Evolutionary conservation across 129 eudicot genomes (phyloP), one percentile per base, ranked within the genome.

Genomic region (Calendula officinalis): DNA sequence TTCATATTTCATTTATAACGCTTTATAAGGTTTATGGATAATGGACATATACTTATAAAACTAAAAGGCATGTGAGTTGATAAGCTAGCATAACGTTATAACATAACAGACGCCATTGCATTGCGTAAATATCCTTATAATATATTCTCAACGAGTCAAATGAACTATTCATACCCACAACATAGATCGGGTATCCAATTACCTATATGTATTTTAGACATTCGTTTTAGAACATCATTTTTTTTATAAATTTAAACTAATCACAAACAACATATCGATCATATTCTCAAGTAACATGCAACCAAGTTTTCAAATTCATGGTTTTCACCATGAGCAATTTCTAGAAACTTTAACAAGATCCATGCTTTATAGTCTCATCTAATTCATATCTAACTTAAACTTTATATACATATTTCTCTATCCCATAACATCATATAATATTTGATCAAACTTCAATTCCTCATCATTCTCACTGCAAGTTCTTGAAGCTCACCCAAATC

Each of bases 401-500:
- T 64, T 60, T 65, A 15, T 63, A 54, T 55, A 65, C 60, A 73
- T 34, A 64, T 47, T 63, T 62, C 43, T 55, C 33, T n/a, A 14
- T 61, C 49, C 40, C 75, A 60, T 59, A 54, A 64, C 65, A 54
- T 64, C 48, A 71, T 33, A 56, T 27, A 3, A 22, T 52, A 52
- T 52, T 22, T 22, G 8, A 54, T 54, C 60, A 45, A 45, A 45
- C 11, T n/a, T 84, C 44, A 87, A 69, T 83, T 77, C 61, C 84
- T 81, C 95, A 85, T 92, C 98, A 92, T 92, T 71, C 95, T 75
- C 53, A 85, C 66, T 33, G 98, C 98, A 61, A 88, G 75, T 71
- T 76, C 98, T 77, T 92, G 95, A 61, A 92, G 95, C 82, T 92
- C 98, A 43, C 83, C 75, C 88, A 87, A 78, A 55, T 91, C 98